A percentile compares a stretch with the other conserved stretches of the same genome.
phyloP scores from a whole-genome alignment of 2,329 filamentous ascomycete species.

The Fusarium ambrosium region DNA sequence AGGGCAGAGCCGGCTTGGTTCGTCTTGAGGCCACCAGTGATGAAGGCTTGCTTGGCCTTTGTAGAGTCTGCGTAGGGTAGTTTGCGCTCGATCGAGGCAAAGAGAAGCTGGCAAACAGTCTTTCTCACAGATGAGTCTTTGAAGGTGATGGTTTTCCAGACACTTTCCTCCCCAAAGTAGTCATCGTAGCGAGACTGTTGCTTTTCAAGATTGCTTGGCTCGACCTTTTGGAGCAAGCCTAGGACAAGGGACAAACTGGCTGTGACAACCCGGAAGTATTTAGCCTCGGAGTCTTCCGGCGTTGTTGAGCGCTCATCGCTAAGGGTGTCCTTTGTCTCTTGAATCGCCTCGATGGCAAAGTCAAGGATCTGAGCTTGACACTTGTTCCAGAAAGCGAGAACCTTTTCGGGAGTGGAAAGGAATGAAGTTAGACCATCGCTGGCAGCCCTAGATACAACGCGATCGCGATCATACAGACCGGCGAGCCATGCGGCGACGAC shows the following conservation, averaged over 20 bases:
- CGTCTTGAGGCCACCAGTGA: slow-evolving; percentile 80
- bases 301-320: slow-evolving; percentile 91
- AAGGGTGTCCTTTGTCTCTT: slow-evolving; percentile 84
- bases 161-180: slow-evolving; percentile 74
- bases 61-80: slow-evolving; percentile 64
- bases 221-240: slow-evolving; percentile 64
- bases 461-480: slow-evolving; percentile 88
- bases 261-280: slow-evolving; percentile 81
- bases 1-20: slow-evolving; percentile 81
- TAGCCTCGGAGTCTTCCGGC: slow-evolving; percentile 85
- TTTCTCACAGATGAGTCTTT: slow-evolving; percentile 68
- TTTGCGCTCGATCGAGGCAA: slow-evolving; percentile 62
- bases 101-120: slow-evolving; percentile 65
- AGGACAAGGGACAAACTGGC: slow-evolving; percentile 68
- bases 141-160: slow-evolving; percentile 77
- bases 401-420: slow-evolving; percentile 84
- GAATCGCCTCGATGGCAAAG: slow-evolving; percentile 83
- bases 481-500: slow-evolving; percentile 92
- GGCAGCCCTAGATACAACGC: slow-evolving; percentile 80
- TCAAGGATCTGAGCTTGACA: slow-evolving; percentile 86
- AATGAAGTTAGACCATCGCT: slow-evolving; percentile 81
- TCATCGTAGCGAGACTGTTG: slow-evolving; percentile 72
- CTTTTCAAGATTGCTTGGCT: slow-evolving; percentile 68
- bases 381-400: slow-evolving; percentile 80
- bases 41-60: slow-evolving; percentile 69